Percentiles rank a stretch among this genome's conserved stretches.
These are phyloP conservation scores for Excoecaria cochinchinensis DNA, from an alignment of 345 rosid species.

Conservation along the genomic window DNA sequence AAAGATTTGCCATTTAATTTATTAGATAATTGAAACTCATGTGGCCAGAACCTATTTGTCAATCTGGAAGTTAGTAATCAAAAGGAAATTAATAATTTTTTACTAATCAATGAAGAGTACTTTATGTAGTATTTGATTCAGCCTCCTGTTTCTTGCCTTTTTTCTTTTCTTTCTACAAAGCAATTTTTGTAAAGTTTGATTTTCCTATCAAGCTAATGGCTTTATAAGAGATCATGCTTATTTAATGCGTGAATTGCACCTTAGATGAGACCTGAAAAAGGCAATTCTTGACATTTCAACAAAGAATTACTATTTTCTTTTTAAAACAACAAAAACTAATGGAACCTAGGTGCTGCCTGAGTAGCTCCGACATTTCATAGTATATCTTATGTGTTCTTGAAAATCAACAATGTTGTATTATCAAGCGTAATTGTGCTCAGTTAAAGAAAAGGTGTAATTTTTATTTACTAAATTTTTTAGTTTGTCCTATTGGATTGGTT, in stretches of 20 bases:
- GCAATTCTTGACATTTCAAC: neutral
- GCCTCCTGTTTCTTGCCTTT: neutral
- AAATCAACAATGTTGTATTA: neutral
- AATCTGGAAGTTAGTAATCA: neutral
- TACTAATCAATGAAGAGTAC: neutral
- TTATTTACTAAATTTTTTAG: neutral
- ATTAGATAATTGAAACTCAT: constrained; percentile 11
- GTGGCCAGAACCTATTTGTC: neutral
- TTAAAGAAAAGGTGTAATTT: neutral
- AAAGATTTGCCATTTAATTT: neutral
- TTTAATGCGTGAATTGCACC: neutral
- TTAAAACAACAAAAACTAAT: neutral
- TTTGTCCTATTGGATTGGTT: neutral
- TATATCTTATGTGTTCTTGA: neutral
- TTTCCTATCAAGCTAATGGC: neutral
- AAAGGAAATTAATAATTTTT: neutral
- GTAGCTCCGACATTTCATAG: neutral
- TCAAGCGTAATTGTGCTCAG: neutral
- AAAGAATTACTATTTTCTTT: neutral
- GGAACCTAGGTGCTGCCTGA: neutral
- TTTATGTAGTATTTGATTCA: neutral
- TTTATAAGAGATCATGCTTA: neutral
- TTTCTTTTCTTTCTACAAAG: neutral
- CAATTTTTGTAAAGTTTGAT: neutral
- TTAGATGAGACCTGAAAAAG: neutral